Percentiles rank a stretch among this genome's conserved stretches.
Evolutionary conservation across 371 early-diverging fungal genomes (phyloP).

Genomic region (Mucor plumbeus): DNA sequence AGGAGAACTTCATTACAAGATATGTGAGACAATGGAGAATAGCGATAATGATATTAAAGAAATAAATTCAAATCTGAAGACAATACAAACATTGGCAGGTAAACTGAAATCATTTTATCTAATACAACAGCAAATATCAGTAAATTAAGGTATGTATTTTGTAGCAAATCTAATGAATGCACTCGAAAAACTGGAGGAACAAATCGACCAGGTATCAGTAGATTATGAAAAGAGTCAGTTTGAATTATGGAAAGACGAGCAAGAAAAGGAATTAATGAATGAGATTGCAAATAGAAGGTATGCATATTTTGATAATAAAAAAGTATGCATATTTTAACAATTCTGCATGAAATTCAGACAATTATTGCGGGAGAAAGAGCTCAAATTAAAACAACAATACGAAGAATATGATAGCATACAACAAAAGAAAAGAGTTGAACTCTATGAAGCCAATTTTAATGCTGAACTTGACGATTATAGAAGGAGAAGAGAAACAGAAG

Average conservation of each 20-base stretch:
- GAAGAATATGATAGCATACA: constrained; percentile 41
- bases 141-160: not conserved
- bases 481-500: constrained; percentile 44
- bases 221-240: constrained; percentile 35
- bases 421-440: constrained; percentile 38
- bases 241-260: constrained; percentile 43
- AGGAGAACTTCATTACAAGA: constrained; percentile 22
- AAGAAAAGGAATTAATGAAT: constrained; percentile 18
- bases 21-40: constrained; percentile 16
- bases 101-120: not conserved
- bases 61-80: constrained; percentile 8
- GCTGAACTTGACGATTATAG: constrained; percentile 54
- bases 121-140: not conserved
- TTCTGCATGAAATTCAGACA: constrained; percentile 10
- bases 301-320: not conserved
- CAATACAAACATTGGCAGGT: constrained; percentile 23
- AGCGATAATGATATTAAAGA: not conserved
- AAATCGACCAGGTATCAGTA: constrained; percentile 33
- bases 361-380: constrained; percentile 29
- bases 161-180: constrained; percentile 26
- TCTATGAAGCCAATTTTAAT: constrained; percentile 52
- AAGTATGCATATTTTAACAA: too few relatives aligned
- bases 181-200: constrained; percentile 25
- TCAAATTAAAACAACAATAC: constrained; percentile 29
- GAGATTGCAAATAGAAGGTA: not conserved